Base-by-base conservation (phyloP, 176 grass and related monocot genomes). In the Triticum monococcum region DNA sequence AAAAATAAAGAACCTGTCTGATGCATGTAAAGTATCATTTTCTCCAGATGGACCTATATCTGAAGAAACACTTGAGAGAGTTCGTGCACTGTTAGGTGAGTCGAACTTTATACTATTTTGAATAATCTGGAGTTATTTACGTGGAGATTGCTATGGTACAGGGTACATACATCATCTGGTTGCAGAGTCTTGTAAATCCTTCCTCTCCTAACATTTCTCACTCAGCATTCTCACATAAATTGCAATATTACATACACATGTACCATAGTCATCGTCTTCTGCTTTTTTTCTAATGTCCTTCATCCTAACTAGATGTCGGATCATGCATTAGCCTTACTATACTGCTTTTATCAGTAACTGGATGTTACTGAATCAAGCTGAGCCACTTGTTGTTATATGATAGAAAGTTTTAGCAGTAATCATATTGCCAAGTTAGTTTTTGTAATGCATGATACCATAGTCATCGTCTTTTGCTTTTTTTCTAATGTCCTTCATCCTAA, bases 31-130 rank as follows among this genome's bases (percentile, higher is more conserved):
- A 91, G 64, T 75, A 71, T 99, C 94, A 50, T 99, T 99, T 80
- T 96, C 92, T 50, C 81, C 88, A 10, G 63, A 99, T 73, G 97
- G 94, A 46, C 97, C 97, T 8, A 65, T 90, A 85, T 94, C 97
- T 88, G 90, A 92, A 80, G 97, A 96, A 91, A 90, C 90, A 79
- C 92, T 99, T 13, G 92, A 94, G 85, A 91, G 68, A 88, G 97
- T 99, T 80, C 94, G 92, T 64, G 84, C 81, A 18, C 77, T 94
- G 35, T 88, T 99, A 96, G 97, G 97, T 99, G 62, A 91, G 90
- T 48, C 35, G 11, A 79, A 85, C 67, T 73, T 35, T 81, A 50
- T 61, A 75, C 64, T 3, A 76, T 85, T 72, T 80, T 4, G 14
- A 71, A 45, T 70, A 20, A 8, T 31, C 85, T 7, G 9, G 23